A percentile compares a stretch with the other conserved stretches of the same genome.
Conservation (phyloP, 73 alveolate genomes). For the Tetrahymena malaccensis region DNA sequence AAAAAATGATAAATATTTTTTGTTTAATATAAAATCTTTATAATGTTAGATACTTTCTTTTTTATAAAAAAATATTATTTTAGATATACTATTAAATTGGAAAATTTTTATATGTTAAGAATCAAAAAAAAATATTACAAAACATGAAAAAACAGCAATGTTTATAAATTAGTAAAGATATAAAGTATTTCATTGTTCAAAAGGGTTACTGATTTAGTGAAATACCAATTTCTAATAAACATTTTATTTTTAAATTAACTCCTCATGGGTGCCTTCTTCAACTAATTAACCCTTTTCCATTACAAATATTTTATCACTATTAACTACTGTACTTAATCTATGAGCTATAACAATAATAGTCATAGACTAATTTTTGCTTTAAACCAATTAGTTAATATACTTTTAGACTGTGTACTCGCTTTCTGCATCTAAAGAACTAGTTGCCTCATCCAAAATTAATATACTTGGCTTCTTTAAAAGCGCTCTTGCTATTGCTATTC, state of each 20-base stretch:
- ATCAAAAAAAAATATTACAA: too few species aligned
- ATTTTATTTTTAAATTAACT: conserved; percentile 41
- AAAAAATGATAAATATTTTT: too few species aligned
- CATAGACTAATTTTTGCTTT: background rate
- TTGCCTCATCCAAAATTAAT: conserved; percentile 46
- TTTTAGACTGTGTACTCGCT: conserved; percentile 19
- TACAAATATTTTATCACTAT: conserved; percentile 61
- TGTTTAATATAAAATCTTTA: too few species aligned
- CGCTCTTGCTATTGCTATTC: background rate
- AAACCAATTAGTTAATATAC: conserved; percentile 11
- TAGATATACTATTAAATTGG: too few species aligned
- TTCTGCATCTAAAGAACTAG: conserved; percentile 48
- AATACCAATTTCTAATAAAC: background rate
- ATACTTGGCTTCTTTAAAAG: background rate
- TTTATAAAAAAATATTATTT: too few species aligned
- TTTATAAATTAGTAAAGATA: too few species aligned
- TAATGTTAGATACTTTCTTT: too few species aligned
- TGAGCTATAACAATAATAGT: conserved; percentile 69
- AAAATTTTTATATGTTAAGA: too few species aligned
- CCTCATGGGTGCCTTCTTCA: conserved; percentile 62
- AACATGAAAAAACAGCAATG: too few species aligned
- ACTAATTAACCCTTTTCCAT: conserved; percentile 56
- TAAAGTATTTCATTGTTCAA: too few species aligned
- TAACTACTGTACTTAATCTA: conserved; percentile 53
- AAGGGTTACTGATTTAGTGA: background rate